phyloP scores from a whole-genome alignment of 2,329 filamentous ascomycete species.

The Penicillium sp. region DNA sequence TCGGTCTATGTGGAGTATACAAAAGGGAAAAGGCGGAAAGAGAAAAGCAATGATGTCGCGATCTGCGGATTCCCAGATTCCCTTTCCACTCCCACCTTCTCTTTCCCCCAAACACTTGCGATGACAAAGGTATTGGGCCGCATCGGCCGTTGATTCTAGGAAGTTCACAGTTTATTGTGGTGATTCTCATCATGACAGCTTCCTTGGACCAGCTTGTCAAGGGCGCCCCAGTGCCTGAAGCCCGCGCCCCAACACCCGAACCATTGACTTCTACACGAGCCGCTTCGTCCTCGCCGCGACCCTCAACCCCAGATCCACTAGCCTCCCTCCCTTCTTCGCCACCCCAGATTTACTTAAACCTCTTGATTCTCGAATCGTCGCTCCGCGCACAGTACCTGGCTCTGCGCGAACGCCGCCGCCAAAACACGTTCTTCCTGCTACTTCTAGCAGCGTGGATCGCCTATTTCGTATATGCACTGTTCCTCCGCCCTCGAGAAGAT shows the following conservation, averaged over 20 bases:
- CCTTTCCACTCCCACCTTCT: conserved; percentile 10
- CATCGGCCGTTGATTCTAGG: conserved; percentile 27
- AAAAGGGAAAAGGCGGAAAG: conserved; percentile 15
- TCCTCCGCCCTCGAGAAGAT: conserved; percentile 94
- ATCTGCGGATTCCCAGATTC: conserved; percentile 12
- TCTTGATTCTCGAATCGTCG: conserved; percentile 93
- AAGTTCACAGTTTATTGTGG: conserved; percentile 4
- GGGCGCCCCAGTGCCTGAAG: conserved; percentile 62
- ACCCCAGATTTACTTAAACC: conserved; percentile 96
- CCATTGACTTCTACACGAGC: conserved; percentile 27
- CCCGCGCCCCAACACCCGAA: conserved; percentile 26
- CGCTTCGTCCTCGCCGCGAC: conserved; percentile 48
- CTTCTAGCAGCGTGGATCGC: conserved; percentile 77
- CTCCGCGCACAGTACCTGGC: conserved; percentile 91
- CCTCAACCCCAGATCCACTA: conserved; percentile 64
- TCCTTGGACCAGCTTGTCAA: conserved; percentile 87
- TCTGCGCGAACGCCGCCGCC: conserved; percentile 79
- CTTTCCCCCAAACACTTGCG: conserved; percentile 13
- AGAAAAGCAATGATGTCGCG: conserved; percentile 17
- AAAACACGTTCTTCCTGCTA: conserved; percentile 89
- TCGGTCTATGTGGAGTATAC: conserved; percentile 1
- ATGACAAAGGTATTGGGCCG: conserved; percentile 29
- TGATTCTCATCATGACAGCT: conserved; percentile 56
- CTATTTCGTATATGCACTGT: conserved; percentile 86
- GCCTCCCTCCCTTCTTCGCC: conserved; percentile 83